phyloP scores from a whole-genome alignment of 2,329 filamentous ascomycete species.

The Monosporascus sp. region DNA sequence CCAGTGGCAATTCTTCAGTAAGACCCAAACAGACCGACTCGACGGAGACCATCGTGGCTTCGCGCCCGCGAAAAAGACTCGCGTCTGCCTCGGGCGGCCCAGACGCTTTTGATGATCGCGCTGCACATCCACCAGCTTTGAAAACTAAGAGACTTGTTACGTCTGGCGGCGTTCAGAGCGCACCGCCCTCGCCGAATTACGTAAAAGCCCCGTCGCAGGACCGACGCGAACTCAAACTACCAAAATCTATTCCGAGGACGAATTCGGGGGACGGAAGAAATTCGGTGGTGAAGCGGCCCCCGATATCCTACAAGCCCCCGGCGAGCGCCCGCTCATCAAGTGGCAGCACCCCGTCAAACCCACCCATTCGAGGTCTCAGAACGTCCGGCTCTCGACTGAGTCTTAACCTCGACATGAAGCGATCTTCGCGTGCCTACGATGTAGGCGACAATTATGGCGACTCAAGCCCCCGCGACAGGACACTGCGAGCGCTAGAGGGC shows the following conservation, averaged over 20 bases:
- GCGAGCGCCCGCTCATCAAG: constrained; percentile 24
- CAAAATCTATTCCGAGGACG: constrained; percentile 38
- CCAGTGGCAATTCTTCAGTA: constrained; percentile 6
- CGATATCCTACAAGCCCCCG: constrained; percentile 46
- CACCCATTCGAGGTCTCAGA: constrained; percentile 52
- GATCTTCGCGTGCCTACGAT: constrained; percentile 39
- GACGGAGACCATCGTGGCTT: constrained; percentile 23
- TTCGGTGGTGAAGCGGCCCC: constrained; percentile 38
- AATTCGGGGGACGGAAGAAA: constrained; percentile 45
- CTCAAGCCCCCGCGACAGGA: constrained; percentile 42
- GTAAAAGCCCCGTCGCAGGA: constrained; percentile 34
- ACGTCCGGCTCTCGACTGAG: constrained; percentile 55
- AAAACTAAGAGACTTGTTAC: constrained; percentile 9
- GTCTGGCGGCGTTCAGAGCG: constrained; percentile 11
- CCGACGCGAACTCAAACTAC: constrained; percentile 43
- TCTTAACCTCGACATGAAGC: constrained; percentile 46
- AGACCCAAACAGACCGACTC: constrained; percentile 17
- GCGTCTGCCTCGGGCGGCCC: constrained; percentile 34
- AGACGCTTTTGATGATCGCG: constrained; percentile 29
- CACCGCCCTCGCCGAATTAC: constrained; percentile 22
- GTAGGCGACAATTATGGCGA: constrained; percentile 38
- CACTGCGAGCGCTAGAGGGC: constrained; percentile 48
- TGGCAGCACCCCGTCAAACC: constrained; percentile 31
- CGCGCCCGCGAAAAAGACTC: constrained; percentile 32
- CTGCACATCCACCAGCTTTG: constrained; percentile 19